Conservation (phyloP, 805 yeast genomes). For the Zygotorulaspora florentina region DNA sequence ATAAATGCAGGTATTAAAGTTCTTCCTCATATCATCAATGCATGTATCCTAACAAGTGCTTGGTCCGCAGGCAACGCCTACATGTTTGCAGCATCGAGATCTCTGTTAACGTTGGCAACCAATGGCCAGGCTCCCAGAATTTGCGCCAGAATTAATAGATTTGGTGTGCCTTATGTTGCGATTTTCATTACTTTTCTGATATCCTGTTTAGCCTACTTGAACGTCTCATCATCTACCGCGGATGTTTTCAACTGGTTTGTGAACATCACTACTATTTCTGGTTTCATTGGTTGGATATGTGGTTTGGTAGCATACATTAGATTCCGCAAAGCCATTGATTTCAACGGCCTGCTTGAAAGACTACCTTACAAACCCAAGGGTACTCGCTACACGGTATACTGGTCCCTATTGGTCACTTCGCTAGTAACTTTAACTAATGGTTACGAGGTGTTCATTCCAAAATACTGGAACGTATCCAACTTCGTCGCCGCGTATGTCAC, state of each 20-base stretch:
- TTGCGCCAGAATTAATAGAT: conserved; percentile 45
- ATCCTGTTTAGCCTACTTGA: conserved; percentile 49
- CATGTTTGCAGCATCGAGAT: conserved; percentile 53
- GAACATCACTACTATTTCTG: conserved; percentile 61
- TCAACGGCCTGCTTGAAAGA: conserved; percentile 50
- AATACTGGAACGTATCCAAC: conserved; percentile 47
- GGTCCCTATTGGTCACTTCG: conserved; percentile 45
- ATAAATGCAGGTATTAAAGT: conserved; percentile 58
- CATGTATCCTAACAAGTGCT: conserved; percentile 57
- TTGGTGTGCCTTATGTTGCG: conserved; percentile 51
- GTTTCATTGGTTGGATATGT: conserved; percentile 60
- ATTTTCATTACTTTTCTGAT: conserved; percentile 22
- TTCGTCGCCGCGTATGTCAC: conserved; percentile 73
- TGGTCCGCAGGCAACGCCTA: conserved; percentile 46
- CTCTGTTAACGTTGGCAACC: conserved; percentile 41
- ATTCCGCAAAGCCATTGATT: conserved; percentile 59
- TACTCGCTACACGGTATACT: conserved; percentile 58
- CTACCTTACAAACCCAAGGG: conserved; percentile 52
- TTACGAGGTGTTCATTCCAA: conserved; percentile 56
- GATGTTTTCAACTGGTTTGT: conserved; percentile 61
- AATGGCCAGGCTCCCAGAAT: conserved; percentile 50
- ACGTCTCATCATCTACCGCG: conserved; percentile 49
- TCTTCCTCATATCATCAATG: conserved; percentile 59
- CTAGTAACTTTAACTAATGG: conserved; percentile 68
- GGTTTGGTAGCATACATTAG: conserved; percentile 51